A percentile compares a stretch with the other conserved stretches of the same genome.
These are phyloP conservation scores for Peronospora destructor DNA, from an alignment of 352 stramenopile species.

Conservation along the genomic window DNA sequence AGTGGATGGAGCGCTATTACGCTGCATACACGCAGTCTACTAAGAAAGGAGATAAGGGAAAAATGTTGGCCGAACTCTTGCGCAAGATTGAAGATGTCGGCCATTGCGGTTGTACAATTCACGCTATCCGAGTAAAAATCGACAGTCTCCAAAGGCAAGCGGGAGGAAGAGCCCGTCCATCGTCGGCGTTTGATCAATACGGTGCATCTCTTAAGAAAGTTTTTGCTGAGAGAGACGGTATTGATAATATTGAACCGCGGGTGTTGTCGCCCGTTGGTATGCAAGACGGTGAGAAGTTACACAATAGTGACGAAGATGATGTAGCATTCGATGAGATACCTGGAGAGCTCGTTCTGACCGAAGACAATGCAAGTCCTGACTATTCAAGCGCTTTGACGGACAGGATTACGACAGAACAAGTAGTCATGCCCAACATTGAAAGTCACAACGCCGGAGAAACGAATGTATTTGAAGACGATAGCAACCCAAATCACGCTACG, in stretches of 20 bases:
- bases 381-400: slow-evolving; percentile 1
- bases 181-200: slow-evolving; percentile 21
- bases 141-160: slow-evolving; percentile 27
- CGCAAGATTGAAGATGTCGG: slow-evolving; percentile 19
- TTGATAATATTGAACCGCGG: neutral
- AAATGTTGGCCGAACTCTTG: slow-evolving; percentile 19
- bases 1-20: slow-evolving; percentile 20
- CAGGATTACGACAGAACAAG: slow-evolving; percentile 3
- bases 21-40: slow-evolving; percentile 19
- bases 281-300: slow-evolving; percentile 3
- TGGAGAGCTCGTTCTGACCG: slow-evolving; percentile 5
- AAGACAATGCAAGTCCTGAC: slow-evolving; percentile 1
- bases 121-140: slow-evolving; percentile 28
- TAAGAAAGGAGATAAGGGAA: slow-evolving; percentile 27
- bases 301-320: slow-evolving; percentile 11
- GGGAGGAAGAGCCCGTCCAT: slow-evolving; percentile 17
- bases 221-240: slow-evolving; percentile 12
- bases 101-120: slow-evolving; percentile 20
- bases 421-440: neutral
- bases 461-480: neutral
- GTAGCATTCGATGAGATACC: neutral
- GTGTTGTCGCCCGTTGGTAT: slow-evolving; percentile 1
- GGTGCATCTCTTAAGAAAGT: slow-evolving; percentile 14
- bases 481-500: neutral
- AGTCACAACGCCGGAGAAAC: neutral